phyloP scores from a whole-genome alignment of 2,329 filamentous ascomycete species.

The Fusarium pseudoanthophilum region DNA sequence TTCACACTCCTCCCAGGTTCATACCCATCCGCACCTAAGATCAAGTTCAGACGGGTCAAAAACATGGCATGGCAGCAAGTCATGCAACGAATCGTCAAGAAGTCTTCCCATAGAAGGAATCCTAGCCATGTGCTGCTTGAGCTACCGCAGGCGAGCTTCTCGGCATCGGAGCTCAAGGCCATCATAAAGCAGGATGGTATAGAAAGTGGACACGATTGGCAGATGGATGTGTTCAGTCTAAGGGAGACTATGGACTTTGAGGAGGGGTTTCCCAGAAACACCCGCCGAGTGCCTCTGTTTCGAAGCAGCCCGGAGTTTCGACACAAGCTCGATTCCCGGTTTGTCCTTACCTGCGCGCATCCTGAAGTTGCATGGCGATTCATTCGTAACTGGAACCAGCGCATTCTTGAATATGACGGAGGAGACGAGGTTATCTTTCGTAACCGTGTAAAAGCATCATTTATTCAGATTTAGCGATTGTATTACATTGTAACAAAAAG shows the following conservation, averaged over 20 bases:
- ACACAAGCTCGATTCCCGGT: conserved; percentile 42
- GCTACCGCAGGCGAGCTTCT: conserved; percentile 46
- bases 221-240: conserved; percentile 26
- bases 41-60: conserved; percentile 36
- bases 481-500: conserved; percentile 6
- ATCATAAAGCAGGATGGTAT: conserved; percentile 26
- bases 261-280: neutral
- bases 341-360: conserved; percentile 49
- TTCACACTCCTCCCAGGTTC: conserved; percentile 48
- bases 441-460: conserved; percentile 46
- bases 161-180: conserved; percentile 33
- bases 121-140: conserved; percentile 48
- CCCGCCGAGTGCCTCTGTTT: conserved; percentile 5
- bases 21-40: conserved; percentile 13
- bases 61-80: conserved; percentile 43
- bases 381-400: conserved; percentile 55
- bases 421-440: conserved; percentile 15
- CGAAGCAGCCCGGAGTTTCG: conserved; percentile 27
- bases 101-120: conserved; percentile 38
- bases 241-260: conserved; percentile 6
- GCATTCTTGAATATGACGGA: conserved; percentile 41
- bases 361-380: conserved; percentile 53
- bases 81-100: conserved; percentile 37
- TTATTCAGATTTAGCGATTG: conserved; percentile 48
- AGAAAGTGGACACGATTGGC: conserved; percentile 26